Conservation (phyloP, 2,329 filamentous ascomycete genomes). For the Atkinsonella hypoxylon region DNA sequence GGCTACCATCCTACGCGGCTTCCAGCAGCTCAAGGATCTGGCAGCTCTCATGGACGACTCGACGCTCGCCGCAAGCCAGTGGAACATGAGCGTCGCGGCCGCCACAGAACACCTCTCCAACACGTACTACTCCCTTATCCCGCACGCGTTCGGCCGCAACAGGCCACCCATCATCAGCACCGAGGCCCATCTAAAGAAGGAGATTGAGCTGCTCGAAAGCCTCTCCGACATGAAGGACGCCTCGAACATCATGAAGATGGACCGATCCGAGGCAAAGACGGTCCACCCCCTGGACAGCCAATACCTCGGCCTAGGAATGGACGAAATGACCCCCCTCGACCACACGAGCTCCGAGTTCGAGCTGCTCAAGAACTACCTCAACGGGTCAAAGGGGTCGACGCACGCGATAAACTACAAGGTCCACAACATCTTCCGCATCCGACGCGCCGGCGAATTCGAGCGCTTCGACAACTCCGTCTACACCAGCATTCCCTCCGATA, state of each 20-base stretch:
- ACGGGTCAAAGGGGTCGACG: constrained; percentile 51
- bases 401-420: constrained; percentile 51
- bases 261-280: constrained; percentile 33
- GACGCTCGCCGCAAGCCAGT: constrained; percentile 30
- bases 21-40: constrained; percentile 64
- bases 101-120: constrained; percentile 59
- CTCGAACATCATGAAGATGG: constrained; percentile 61
- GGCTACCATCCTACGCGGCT: constrained; percentile 61
- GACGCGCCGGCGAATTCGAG: constrained; percentile 58
- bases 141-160: constrained; percentile 66
- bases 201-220: constrained; percentile 70
- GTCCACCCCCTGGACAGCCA: constrained; percentile 60
- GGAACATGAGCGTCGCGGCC: constrained; percentile 22
- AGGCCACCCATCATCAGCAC: constrained; percentile 56
- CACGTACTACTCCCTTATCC: constrained; percentile 69
- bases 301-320: constrained; percentile 56
- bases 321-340: constrained; percentile 64
- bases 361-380: constrained; percentile 56
- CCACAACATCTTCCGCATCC: constrained; percentile 70
- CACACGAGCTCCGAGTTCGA: constrained; percentile 47
- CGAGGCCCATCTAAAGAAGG: constrained; percentile 50
- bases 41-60: constrained; percentile 51
- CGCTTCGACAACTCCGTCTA: constrained; percentile 51
- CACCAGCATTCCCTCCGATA: constrained; percentile 45
- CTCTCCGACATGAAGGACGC: constrained; percentile 79